A percentile compares a stretch with the other conserved stretches of the same genome.
These are phyloP conservation scores for Huntiella savannae DNA, from an alignment of 2,329 filamentous ascomycete species.

Conservation along the genomic window DNA sequence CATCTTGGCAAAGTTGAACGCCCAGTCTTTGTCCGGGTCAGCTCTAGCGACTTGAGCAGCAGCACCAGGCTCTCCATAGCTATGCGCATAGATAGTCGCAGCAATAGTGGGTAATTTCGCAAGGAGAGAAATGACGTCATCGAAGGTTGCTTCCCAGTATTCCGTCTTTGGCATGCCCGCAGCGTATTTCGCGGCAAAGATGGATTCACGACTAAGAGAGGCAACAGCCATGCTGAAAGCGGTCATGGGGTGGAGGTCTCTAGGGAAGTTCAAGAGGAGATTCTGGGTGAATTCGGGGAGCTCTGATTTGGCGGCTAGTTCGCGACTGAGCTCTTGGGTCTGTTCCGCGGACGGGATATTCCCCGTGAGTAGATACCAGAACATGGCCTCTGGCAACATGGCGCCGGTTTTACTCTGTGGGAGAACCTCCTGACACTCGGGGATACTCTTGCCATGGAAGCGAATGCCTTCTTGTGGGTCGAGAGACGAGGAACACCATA, in stretches of 20 bases:
- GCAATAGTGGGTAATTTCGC: conserved; percentile 94
- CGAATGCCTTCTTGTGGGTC: conserved; percentile 95
- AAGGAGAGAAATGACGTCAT: conserved; percentile 81
- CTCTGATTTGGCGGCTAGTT: conserved; percentile 69
- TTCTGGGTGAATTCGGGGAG: conserved; percentile 69
- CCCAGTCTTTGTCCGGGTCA: conserved; percentile 82
- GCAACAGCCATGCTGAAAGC: conserved; percentile 91
- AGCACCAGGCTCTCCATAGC: conserved; percentile 44
- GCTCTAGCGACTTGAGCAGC: conserved; percentile 56
- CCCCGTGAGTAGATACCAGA: conserved; percentile 92
- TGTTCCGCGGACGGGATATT: conserved; percentile 71
- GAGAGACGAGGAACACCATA: conserved; percentile 95
- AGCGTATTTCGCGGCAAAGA: conserved; percentile 87
- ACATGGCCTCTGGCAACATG: conserved; percentile 98
- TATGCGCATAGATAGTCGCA: conserved; percentile 91
- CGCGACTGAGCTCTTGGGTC: conserved; percentile 61
- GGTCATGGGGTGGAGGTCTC: conserved; percentile 90
- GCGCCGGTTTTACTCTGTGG: conserved; percentile 89
- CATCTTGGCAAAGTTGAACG: conserved; percentile 96
- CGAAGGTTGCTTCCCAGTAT: conserved; percentile 97
- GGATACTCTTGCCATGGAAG: conserved; percentile 95
- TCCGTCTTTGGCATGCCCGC: conserved; percentile 81
- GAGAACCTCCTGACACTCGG: conserved; percentile 85
- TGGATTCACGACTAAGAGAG: conserved; percentile 84
- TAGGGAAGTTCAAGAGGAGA: conserved; percentile 80